phyloP scores from a whole-genome alignment of 768 basidiomycete genomes.

The Boletus patriciae region DNA sequence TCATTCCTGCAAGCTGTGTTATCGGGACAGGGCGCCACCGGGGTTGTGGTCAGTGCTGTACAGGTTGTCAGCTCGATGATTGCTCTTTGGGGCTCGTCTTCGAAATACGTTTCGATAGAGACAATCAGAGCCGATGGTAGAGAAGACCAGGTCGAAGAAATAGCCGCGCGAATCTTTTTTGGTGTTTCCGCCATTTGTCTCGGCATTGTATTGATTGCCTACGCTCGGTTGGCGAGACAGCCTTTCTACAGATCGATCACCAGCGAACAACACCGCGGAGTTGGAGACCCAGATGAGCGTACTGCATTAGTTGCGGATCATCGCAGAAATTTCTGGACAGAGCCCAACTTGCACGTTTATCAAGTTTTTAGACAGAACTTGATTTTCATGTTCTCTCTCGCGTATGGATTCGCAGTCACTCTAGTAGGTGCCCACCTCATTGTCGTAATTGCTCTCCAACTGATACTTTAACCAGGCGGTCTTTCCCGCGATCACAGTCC shows the following conservation, averaged over 20 bases:
- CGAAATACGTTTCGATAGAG: too few species aligned
- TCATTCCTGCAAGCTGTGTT: neutral
- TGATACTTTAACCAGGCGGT: slow-evolving; percentile 1
- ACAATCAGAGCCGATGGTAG: neutral
- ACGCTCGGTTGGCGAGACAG: neutral
- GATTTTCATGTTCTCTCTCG: too few species aligned
- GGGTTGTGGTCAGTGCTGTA: neutral
- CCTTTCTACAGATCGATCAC: neutral
- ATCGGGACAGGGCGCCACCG: neutral
- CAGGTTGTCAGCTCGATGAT: neutral
- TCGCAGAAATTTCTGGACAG: slow-evolving; percentile 40
- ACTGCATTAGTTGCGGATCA: too few species aligned
- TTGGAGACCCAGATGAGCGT: too few species aligned
- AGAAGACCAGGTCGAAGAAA: neutral
- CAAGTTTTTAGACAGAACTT: too few species aligned
- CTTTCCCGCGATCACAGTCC: neutral
- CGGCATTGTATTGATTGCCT: neutral
- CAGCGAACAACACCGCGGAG: too few species aligned
- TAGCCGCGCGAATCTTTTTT: slow-evolving; percentile 1
- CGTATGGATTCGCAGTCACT: too few species aligned
- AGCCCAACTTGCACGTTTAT: too few species aligned
- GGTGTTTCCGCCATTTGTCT: neutral
- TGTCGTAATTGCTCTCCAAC: neutral
- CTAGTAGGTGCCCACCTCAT: too few species aligned
- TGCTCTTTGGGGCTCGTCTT: neutral